Base-by-base conservation (phyloP, 2,329 filamentous ascomycete species). In the Talaromyces sp. region DNA sequence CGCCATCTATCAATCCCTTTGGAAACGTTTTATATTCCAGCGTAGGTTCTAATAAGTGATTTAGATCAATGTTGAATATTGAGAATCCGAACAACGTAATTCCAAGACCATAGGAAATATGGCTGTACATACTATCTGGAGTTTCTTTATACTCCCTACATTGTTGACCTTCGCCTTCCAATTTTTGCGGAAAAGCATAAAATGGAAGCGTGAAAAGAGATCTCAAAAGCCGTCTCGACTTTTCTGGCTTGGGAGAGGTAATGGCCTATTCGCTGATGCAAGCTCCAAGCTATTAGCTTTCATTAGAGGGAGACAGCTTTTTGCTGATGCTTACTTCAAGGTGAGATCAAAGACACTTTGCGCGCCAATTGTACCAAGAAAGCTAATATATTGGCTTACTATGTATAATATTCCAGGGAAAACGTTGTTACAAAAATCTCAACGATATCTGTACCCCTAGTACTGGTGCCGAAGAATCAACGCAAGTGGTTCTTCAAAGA, bases 181-280 rank as follows among this genome's bases (percentile, higher is more conserved):
- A 19, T 24, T 56, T 37, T 56, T 56, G 52, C 52, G 52, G 5
- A 39, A 19, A 39, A 8, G 31, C n/a, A 37, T 56, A 33, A 8
- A 37, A 56, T 13, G 33, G 52, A 39, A 56, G 52, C 0, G 8
- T 56, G n/a, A 8, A 37, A 37, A 33, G 31, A 56, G 10, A 56
- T 13, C 16, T 39, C 6, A 22, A 24, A 6, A 39, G n/a, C 0
- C 33, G 2, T 56, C 31, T 56, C 33, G 5, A 37, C 8, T 56
- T 22, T 56, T 56, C 33, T 56, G 33, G 52, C 27, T 41, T 65
- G 65, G 41, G 9, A 37, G 52, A 56, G 19, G 52, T 16, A 37
- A 56, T 37, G 52, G 52, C 16, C 52, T 56, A 1, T 56, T 37
- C 22, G 33, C 33, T 56, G n/a, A 56, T n/a, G 9, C 33, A 37